phyloP scores from a whole-genome alignment of 306 rosid species.

The Dryas alaskensis region DNA sequence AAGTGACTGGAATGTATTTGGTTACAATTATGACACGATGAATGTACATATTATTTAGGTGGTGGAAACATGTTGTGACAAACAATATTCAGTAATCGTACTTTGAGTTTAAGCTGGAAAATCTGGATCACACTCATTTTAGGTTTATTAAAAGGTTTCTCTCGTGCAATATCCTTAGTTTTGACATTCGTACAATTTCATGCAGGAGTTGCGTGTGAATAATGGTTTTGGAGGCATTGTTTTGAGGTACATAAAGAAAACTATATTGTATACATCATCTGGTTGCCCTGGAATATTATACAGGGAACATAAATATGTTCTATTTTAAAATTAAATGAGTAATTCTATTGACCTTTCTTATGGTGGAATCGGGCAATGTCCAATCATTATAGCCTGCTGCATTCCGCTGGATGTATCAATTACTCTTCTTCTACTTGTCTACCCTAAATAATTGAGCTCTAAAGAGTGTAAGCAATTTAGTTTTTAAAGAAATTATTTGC shows the following conservation, averaged over 20 bases:
- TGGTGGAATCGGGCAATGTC: background rate
- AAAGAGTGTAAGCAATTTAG: background rate
- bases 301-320: background rate
- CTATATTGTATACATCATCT: background rate
- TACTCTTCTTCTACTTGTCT: background rate
- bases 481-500: background rate
- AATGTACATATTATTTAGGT: background rate
- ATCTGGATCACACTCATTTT: background rate
- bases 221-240: conserved; percentile 92
- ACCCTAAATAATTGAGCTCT: background rate
- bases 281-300: background rate
- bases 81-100: background rate
- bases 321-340: background rate
- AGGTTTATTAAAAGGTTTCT: background rate
- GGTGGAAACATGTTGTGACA: background rate
- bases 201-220: conserved; percentile 92
- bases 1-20: background rate
- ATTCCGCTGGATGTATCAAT: background rate
- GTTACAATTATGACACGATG: background rate
- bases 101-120: background rate
- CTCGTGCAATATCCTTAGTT: background rate
- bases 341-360: background rate
- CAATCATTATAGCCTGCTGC: background rate
- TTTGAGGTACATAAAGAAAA: conserved; percentile 55
- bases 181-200: conserved; percentile 32